A percentile compares a stretch with the other conserved stretches of the same genome.
Conservation (phyloP, 768 basidiomycete species). For the Amanita pseudoporphyria region DNA sequence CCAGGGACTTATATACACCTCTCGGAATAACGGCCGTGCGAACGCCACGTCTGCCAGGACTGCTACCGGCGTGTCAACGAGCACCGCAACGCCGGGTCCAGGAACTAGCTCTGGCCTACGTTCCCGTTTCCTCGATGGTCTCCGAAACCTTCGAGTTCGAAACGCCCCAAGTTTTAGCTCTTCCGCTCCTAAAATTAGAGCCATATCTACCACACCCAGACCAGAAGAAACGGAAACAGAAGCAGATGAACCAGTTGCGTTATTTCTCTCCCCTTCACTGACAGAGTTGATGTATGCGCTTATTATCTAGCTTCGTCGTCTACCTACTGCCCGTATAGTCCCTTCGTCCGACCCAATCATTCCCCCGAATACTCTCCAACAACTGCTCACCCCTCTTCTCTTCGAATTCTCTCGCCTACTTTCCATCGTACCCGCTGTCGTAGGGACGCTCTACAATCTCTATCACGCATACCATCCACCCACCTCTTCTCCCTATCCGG, state of each 20-base stretch:
- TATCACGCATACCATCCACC: slow-evolving; percentile 43
- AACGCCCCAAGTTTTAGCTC: background rate
- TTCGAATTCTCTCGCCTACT: slow-evolving; percentile 65
- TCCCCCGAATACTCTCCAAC: slow-evolving; percentile 38
- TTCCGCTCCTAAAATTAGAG: background rate
- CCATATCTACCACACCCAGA: background rate
- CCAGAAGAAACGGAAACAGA: slow-evolving; percentile 71
- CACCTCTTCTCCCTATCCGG: slow-evolving; percentile 33
- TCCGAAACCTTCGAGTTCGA: background rate
- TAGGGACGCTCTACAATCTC: slow-evolving; percentile 55
- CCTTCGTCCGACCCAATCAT: slow-evolving; percentile 40
- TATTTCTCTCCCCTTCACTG: slow-evolving; percentile 3
- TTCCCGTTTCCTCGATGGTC: background rate
- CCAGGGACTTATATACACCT: background rate
- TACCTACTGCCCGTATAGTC: slow-evolving; percentile 61
- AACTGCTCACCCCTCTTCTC: slow-evolving; percentile 44
- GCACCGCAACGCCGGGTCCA: background rate
- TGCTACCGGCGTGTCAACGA: background rate
- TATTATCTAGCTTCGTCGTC: slow-evolving; percentile 40
- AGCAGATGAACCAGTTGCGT: slow-evolving; percentile 45
- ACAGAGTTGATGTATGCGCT: background rate
- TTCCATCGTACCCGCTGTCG: slow-evolving; percentile 61
- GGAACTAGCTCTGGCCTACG: background rate
- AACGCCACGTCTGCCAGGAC: too few species aligned
- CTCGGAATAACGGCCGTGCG: background rate